Base-by-base conservation (phyloP, 139 green algal species). In the Pseudopediastrum boryanum region DNA sequence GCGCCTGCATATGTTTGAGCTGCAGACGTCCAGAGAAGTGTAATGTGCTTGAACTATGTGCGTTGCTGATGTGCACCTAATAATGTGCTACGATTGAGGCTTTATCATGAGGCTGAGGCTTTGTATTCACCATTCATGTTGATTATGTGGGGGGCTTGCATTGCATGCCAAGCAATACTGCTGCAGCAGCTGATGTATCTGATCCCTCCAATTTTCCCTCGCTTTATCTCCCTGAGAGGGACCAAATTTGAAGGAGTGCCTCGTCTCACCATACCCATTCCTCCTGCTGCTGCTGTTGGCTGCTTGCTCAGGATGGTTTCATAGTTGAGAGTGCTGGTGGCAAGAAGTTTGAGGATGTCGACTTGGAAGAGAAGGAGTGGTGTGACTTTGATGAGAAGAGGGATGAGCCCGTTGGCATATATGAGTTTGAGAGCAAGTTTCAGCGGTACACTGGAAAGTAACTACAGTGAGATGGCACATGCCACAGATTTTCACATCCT, bases 351-450 rank as follows among this genome's bases (percentile, higher is more conserved):
- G 79, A 90, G 21, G 81, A 90, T 41, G 89, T 90, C 2, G 87
- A 93, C 66, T 71, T 93, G 5, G 27, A 65, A 38, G 85, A 89
- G n/a, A 46, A 51, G 5, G 93, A 95, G 48, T 97, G 93, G 93
- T 83, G 59, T 19, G 93, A 97, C 23, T 97, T 93, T 78, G 91
- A 94, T 77, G 93, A 97, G 69, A 93, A 93, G 62, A 71, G 83
- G 1, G 83, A 83, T 5, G 84, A 90, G 35, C 82, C 69, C 29
- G 89, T 97, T 10, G 85, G 88, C 12, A 71, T 97, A 1, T 89
- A 86, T 64, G 79, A 84, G 1, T 78, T 95, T 9, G 83, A 94
- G 63, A 84, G 83, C 19, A 68, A 90, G 39, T 91, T 94, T 43
- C 35, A 84, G 75, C 63, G 86, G 44, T 76, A 91, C 66, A 84